These are phyloP conservation scores for Ceratobasidium sp. DNA, from an alignment of 1,284 basidiomycete species.

Conservation along the genomic window DNA sequence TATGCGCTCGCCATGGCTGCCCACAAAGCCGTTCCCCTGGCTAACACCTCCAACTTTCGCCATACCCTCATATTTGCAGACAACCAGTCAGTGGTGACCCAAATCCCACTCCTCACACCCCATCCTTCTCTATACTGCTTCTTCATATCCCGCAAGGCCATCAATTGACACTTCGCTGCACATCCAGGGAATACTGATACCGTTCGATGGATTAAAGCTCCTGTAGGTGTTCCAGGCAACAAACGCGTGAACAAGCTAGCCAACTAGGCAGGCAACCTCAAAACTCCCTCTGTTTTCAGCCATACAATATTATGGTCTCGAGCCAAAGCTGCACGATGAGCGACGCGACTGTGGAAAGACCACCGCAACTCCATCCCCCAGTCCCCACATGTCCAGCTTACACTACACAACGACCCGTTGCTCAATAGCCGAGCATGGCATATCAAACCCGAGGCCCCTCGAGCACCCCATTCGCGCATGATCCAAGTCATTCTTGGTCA, in stretches of 20 bases:
- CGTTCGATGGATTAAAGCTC: not conserved
- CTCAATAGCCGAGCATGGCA: too few relatives aligned
- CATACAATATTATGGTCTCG: not conserved
- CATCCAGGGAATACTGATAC: not conserved
- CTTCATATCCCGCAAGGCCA: not conserved
- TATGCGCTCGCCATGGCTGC: not conserved
- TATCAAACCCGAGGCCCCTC: too few relatives aligned
- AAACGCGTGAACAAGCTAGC: not conserved
- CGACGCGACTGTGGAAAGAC: not conserved
- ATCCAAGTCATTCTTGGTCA: too few relatives aligned
- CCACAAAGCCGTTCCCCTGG: too few relatives aligned
- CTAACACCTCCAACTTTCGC: too few relatives aligned
- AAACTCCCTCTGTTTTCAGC: not conserved
- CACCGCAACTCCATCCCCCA: too few relatives aligned
- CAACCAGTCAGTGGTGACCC: not conserved
- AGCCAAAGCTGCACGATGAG: not conserved
- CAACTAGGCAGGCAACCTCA: not conserved
- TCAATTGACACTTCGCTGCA: not conserved
- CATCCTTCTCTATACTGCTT: not conserved
- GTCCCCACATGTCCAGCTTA: too few relatives aligned
- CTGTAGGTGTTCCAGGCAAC: not conserved
- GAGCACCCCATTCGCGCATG: too few relatives aligned
- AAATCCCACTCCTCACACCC: not conserved
- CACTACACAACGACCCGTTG: too few relatives aligned
- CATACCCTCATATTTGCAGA: not conserved